These are phyloP conservation scores for Penicillium atrosanguineum DNA, from an alignment of 495 filamentous ascomycete genomes.

Conservation along the genomic window DNA sequence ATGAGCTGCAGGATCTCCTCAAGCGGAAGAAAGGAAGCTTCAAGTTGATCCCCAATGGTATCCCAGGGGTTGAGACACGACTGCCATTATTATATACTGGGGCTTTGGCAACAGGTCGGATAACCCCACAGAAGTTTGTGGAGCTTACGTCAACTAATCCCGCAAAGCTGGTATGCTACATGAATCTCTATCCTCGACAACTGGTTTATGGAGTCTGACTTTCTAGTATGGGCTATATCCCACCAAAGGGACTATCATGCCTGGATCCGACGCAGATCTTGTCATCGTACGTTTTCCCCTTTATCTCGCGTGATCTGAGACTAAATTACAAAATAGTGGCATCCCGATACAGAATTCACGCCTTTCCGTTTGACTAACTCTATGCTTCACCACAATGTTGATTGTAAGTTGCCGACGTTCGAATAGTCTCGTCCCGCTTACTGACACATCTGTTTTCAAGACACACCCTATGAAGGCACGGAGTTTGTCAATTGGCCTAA, in stretches of 20 bases:
- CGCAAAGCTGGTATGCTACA: too few species aligned
- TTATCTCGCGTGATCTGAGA: neutral
- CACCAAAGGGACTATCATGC: constrained; percentile 53
- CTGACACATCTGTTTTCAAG: constrained; percentile 2
- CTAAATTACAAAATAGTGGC: constrained; percentile 1
- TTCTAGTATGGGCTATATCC: constrained; percentile 51
- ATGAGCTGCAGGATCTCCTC: constrained; percentile 2
- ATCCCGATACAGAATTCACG: constrained; percentile 3
- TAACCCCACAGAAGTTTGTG: constrained; percentile 55
- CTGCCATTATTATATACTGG: constrained; percentile 43
- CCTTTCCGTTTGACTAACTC: constrained; percentile 9
- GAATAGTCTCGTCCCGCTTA: neutral
- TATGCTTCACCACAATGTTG: constrained; percentile 57
- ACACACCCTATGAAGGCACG: constrained; percentile 60
- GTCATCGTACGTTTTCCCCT: constrained; percentile 26
- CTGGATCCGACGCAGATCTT: constrained; percentile 51
- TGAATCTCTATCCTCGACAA: too few species aligned
- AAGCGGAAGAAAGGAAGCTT: constrained; percentile 31
- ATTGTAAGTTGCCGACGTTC: constrained; percentile 31
- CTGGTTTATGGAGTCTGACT: neutral
- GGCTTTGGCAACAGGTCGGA: constrained; percentile 32
- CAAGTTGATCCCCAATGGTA: constrained; percentile 47
- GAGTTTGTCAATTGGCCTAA: constrained; percentile 57
- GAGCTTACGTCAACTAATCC: constrained; percentile 55
- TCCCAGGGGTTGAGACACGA: constrained; percentile 61